Evolutionary conservation across 306 rosid species (phyloP).

Genomic region (Prunus fruticosa): DNA sequence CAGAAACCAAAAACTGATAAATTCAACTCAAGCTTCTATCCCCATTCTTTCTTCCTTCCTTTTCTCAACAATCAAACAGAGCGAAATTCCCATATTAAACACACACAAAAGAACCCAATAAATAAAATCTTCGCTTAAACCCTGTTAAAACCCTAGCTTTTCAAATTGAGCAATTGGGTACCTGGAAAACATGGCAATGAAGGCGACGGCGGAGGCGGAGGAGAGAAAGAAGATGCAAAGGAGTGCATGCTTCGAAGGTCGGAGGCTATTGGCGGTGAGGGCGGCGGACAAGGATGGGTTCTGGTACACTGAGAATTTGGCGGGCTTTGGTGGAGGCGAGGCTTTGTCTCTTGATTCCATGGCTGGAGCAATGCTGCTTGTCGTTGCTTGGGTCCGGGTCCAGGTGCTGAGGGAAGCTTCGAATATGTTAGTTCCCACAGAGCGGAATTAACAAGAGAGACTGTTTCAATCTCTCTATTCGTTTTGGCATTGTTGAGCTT

Average conservation of each 20-base stretch:
- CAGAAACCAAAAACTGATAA: neutral
- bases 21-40: neutral
- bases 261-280: slow-evolving; percentile 75
- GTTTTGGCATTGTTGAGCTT: neutral
- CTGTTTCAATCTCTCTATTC: neutral
- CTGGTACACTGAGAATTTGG: slow-evolving; percentile 73
- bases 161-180: slow-evolving; percentile 13
- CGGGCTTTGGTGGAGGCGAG: slow-evolving; percentile 48
- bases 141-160: slow-evolving; percentile 22
- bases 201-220: slow-evolving; percentile 57
- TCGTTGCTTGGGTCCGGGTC: too few relatives aligned
- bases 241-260: slow-evolving; percentile 60
- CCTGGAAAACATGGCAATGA: slow-evolving; percentile 63
- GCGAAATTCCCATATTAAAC: neutral
- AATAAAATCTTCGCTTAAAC: slow-evolving; percentile 1
- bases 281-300: slow-evolving; percentile 72
- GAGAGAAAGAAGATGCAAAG: slow-evolving; percentile 56
- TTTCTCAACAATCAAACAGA: neutral
- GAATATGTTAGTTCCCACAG: too few relatives aligned
- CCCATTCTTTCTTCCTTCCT: neutral
- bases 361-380: neutral
- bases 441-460: too few relatives aligned
- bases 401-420: neutral
- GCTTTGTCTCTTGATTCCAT: slow-evolving; percentile 49
- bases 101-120: neutral